A percentile compares a stretch with the other conserved stretches of the same genome.
phyloP scores from a whole-genome alignment of 2,329 filamentous ascomycete species.

The Cordyceps sp. region DNA sequence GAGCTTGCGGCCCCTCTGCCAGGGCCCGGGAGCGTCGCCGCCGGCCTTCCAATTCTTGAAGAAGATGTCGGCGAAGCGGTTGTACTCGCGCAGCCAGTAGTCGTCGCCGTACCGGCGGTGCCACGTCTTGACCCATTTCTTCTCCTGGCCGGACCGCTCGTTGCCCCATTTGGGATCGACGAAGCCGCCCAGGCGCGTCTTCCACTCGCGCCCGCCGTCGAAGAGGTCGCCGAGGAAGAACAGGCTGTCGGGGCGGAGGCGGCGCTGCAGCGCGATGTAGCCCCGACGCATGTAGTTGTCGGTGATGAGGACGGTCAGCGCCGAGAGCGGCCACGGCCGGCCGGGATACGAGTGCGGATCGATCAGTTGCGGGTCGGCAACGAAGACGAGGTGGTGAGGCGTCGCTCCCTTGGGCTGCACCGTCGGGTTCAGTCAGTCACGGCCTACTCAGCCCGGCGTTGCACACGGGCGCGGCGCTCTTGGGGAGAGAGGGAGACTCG shows the following conservation, averaged over 20 bases:
- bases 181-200: conserved; percentile 45
- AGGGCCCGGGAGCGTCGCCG: conserved; percentile 33
- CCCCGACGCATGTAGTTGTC: conserved; percentile 80
- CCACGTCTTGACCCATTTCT: conserved; percentile 43
- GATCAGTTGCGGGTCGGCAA: conserved; percentile 83
- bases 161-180: conserved; percentile 42
- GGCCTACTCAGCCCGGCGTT: too few species aligned
- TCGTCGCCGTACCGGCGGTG: conserved; percentile 60
- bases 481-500: too few species aligned
- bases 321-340: conserved; percentile 43
- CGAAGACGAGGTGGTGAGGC: conserved; percentile 70
- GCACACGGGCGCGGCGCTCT: too few species aligned
- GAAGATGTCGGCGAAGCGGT: conserved; percentile 75
- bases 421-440: conserved; percentile 1
- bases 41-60: conserved; percentile 49
- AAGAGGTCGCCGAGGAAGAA: conserved; percentile 92
- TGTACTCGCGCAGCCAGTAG: conserved; percentile 79
- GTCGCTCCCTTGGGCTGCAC: conserved; percentile 55
- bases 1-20: conserved; percentile 56
- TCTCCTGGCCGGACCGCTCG: conserved; percentile 32
- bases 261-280: conserved; percentile 60
- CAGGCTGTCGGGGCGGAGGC: conserved; percentile 69
- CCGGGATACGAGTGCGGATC: conserved; percentile 92
- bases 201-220: conserved; percentile 92
- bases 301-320: conserved; percentile 45